Evolutionary conservation across 305 asterid species (phyloP), one percentile per base, ranked within the genome.

Genomic region (Withania somnifera): DNA sequence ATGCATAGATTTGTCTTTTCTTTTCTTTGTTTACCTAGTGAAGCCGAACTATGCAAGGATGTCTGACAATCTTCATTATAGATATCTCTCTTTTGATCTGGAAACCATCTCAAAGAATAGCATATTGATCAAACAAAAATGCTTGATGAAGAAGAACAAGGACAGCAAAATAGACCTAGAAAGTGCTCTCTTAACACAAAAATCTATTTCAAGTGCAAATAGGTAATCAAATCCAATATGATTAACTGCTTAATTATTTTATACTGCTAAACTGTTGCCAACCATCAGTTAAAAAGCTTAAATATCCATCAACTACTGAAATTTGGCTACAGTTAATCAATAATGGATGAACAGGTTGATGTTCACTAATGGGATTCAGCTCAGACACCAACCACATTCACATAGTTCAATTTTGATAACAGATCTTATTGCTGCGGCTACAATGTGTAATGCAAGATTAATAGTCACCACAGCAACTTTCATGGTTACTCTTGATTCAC

Each of bases 1-100:
- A 42, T 52, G 53, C 42, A 10, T 15, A 47, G 0, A 26, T 14
- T 63, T 66, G 61, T 50, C 26, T 17, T 4, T 42, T 45, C 1
- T 71, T 22, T 24, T 42, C 40, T 71, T 75, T n/a, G n/a, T 84
- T 82, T 89, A 95, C 99, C 97, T 95, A 98, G 79, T 95, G 94
- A 82, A 93, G 91, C 88, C 91, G 88, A 73, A 95, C 95, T 63
- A 95, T 89, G 84, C 90, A 86, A 38, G 98, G 98, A 89, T 95
- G 99, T 82, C 97, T 87, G 78, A 95, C 95, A 75, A 95, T 92
- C 94, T 95, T 95, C 99, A 95, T 95, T 58, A 95, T 88, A 71
- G 97, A 95, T 68, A 95, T 95, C 90, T 95, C 99, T 82, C 94
- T 88, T 86, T 95, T 91, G 76, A 95, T 93, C 99, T 93, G 87